phyloP scores from a whole-genome alignment of 345 rosid genomes.

The Combretum micranthum region DNA sequence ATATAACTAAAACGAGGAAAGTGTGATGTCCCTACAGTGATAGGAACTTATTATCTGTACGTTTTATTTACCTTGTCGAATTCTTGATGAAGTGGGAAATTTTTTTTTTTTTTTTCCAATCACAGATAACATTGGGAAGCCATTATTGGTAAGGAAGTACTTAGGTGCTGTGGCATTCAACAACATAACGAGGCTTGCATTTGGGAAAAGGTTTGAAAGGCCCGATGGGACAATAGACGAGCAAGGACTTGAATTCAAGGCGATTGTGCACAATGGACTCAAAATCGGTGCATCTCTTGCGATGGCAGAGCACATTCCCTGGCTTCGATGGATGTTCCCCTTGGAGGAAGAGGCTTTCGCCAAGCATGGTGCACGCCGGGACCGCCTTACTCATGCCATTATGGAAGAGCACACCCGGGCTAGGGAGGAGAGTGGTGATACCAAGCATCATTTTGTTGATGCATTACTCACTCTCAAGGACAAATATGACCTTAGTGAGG shows the following conservation, averaged over 20 bases:
- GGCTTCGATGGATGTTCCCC: slow-evolving; percentile 94
- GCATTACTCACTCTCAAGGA: slow-evolving; percentile 76
- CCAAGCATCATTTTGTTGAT: slow-evolving; percentile 61
- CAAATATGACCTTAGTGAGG: slow-evolving; percentile 83
- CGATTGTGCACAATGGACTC: slow-evolving; percentile 61
- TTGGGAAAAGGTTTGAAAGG: slow-evolving; percentile 93
- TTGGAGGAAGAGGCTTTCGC: slow-evolving; percentile 72
- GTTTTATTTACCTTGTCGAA: background rate
- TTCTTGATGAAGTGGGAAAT: background rate
- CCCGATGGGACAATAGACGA: slow-evolving; percentile 66
- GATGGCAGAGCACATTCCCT: slow-evolving; percentile 87
- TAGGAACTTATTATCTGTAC: background rate
- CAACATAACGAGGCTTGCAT: slow-evolving; percentile 84
- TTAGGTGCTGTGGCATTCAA: slow-evolving; percentile 88
- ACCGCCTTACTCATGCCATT: slow-evolving; percentile 63
- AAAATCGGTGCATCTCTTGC: slow-evolving; percentile 73
- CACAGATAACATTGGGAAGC: slow-evolving; percentile 47
- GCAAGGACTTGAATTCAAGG: slow-evolving; percentile 88
- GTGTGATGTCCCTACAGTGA: background rate
- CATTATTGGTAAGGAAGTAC: slow-evolving; percentile 53
- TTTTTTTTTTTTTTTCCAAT: too few relatives aligned
- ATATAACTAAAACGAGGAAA: too few relatives aligned
- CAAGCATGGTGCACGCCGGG: slow-evolving; percentile 67
- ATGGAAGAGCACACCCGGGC: slow-evolving; percentile 88
- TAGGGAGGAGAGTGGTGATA: slow-evolving; percentile 49